Evolutionary conservation across 768 basidiomycete genomes (phyloP).

Genomic region (Inosperma sp.): DNA sequence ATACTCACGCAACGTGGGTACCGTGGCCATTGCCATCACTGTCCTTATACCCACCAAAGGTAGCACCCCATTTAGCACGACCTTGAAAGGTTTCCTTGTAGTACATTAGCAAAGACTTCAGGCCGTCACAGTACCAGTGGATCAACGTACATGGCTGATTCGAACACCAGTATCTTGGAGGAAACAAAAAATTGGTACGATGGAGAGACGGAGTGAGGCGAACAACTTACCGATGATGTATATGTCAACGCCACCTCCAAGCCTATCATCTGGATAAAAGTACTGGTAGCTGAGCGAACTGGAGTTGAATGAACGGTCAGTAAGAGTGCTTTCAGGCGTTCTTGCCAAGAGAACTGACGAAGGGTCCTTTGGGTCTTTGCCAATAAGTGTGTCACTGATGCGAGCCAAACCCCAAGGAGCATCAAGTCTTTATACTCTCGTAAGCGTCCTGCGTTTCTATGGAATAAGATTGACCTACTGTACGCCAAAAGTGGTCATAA

Average conservation of each 20-base stretch:
- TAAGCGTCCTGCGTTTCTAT: neutral
- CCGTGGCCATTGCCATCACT: slow-evolving; percentile 40
- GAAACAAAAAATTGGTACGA: neutral
- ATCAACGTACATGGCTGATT: neutral
- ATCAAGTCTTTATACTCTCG: slow-evolving; percentile 15
- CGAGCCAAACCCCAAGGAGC: slow-evolving; percentile 25
- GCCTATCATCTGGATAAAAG: slow-evolving; percentile 5
- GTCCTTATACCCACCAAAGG: slow-evolving; percentile 22
- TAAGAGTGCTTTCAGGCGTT: neutral
- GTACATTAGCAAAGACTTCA: no score
- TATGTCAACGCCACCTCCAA: slow-evolving; percentile 23
- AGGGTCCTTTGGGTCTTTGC: neutral
- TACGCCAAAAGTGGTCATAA: slow-evolving; percentile 21
- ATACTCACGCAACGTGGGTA: slow-evolving; percentile 33
- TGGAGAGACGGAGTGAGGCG: neutral
- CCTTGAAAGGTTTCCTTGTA: slow-evolving; percentile 18
- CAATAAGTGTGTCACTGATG: slow-evolving; percentile 6
- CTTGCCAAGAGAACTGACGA: neutral
- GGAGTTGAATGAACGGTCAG: neutral
- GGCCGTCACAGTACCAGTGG: slow-evolving; percentile 6
- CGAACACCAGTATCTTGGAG: slow-evolving; percentile 9
- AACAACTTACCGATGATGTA: slow-evolving; percentile 21
- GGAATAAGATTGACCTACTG: slow-evolving; percentile 16
- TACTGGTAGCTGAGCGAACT: slow-evolving; percentile 15
- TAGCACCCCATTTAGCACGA: slow-evolving; percentile 22